Conservation (phyloP, 2,329 filamentous ascomycete species). For the Albophoma yamanashiensis region DNA sequence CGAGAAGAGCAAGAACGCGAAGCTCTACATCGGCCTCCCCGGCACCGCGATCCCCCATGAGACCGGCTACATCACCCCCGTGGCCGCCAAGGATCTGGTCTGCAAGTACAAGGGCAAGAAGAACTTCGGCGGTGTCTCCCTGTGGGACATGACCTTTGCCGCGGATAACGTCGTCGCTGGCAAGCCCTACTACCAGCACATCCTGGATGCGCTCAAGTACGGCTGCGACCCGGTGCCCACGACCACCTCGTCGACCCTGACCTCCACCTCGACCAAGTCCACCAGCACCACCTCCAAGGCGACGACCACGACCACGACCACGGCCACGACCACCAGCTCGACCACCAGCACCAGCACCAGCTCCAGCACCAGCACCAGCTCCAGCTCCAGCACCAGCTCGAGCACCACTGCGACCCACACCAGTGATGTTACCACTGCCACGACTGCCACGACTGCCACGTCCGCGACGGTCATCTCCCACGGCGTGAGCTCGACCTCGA, state of each 20-base stretch:
- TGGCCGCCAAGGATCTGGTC: conserved; percentile 23
- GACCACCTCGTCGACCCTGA: conserved; percentile 9
- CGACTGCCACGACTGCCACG: neutral
- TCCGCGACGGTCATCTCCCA: neutral
- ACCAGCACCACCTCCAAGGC: conserved; percentile 1
- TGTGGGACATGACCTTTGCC: conserved; percentile 32
- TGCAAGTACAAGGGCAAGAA: conserved; percentile 23
- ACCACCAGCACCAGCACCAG: too few relatives aligned
- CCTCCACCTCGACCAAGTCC: conserved; percentile 1
- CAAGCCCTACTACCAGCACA: conserved; percentile 25
- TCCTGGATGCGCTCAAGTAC: conserved; percentile 24
- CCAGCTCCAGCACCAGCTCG: too few relatives aligned
- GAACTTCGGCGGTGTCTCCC: conserved; percentile 33
- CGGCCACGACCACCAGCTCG: conserved; percentile 1
- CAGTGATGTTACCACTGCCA: neutral
- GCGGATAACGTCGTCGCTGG: conserved; percentile 17
- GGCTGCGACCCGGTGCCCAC: conserved; percentile 21
- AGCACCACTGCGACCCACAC: neutral
- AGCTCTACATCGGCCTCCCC: conserved; percentile 35
- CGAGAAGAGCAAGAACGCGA: conserved; percentile 25
- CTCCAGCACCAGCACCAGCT: too few relatives aligned
- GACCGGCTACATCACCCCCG: conserved; percentile 23
- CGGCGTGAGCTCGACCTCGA: neutral
- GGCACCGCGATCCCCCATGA: conserved; percentile 15
- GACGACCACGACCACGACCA: conserved; percentile 3